Base-by-base conservation (phyloP, 1,284 basidiomycete species). In the Moesziomyces aphidis region DNA sequence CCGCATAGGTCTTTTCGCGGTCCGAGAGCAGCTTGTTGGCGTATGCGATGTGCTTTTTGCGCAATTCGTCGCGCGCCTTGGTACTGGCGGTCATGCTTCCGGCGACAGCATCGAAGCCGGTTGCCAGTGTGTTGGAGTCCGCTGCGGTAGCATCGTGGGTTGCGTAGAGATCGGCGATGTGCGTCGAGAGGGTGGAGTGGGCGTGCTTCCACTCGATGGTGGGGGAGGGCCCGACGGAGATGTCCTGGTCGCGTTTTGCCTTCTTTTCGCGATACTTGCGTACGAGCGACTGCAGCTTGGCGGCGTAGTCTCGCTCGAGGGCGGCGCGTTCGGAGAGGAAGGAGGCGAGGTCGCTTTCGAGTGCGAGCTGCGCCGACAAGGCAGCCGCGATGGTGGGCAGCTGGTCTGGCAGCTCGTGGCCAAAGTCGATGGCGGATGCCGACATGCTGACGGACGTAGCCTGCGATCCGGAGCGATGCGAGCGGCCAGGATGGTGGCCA, bases 301-400 rank as follows among this genome's bases (percentile, higher is more conserved):
- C 57, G 15, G 78, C 71, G 46, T 74, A 74, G 23, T 80, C 78
- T 15, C 76, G 62, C 58, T 80, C 78, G 17, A 80, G 61, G 3
- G 61, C 65, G n/a, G 76, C 73, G 21, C 76, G 64, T 28, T 78
- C 78, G 13, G 73, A 46, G 4, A 80, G 58, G 43, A 76, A 78
- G 47, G 61, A 36, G 28, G 73, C 51, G 2, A 68, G 62, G 36
- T 78, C 76, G 50, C 44, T 55, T 28, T 69, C 67, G 47, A 76
- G 57, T 9, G 65, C 44, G 21, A 78, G 65, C 31, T 78, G 76
- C 6, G 66, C 67, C 4, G 71, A 63, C n/a, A 76, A 31, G 1
- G 69, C 42, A 17, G 65, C 58, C 31, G 69, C 60, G 60, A 76
- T 68, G 28, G 61, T 55, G 3, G 61, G 60, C 34, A 76, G 50